Evolutionary conservation across 1,139 yeast species (phyloP).

Genomic region (Yamadazyma siamensis): DNA sequence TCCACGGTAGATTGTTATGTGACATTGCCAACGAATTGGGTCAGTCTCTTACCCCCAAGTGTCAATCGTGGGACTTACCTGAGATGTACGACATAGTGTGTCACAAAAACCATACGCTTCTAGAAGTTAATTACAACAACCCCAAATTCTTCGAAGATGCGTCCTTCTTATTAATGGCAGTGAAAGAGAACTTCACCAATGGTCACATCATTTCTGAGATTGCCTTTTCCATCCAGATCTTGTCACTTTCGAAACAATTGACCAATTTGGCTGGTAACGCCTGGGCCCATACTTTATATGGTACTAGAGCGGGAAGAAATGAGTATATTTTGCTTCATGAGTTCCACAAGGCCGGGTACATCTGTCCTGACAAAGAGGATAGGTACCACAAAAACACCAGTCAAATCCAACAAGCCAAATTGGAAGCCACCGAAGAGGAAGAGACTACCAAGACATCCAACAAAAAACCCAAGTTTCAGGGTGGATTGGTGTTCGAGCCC

Average conservation of each 20-base stretch:
- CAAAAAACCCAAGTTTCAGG: conserved; percentile 83
- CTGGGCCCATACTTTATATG: conserved; percentile 92
- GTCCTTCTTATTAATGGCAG: conserved; percentile 60
- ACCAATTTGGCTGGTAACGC: conserved; percentile 96
- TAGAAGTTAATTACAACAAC: conserved; percentile 72
- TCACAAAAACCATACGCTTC: conserved; percentile 54
- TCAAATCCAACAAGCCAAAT: conserved; percentile 34
- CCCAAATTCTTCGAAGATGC: conserved; percentile 69
- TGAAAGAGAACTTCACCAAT: conserved; percentile 65
- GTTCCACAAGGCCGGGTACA: conserved; percentile 73
- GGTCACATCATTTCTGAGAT: conserved; percentile 74
- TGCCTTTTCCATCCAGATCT: conserved; percentile 78
- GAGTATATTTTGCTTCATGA: conserved; percentile 93
- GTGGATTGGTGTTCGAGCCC: conserved; percentile 97
- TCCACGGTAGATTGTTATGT: conserved; percentile 85
- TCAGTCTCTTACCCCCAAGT: conserved; percentile 82
- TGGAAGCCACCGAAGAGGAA: conserved; percentile 44
- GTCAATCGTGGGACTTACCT: conserved; percentile 93
- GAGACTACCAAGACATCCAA: conserved; percentile 50
- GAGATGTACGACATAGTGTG: conserved; percentile 87
- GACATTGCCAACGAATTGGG: conserved; percentile 96
- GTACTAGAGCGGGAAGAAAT: conserved; percentile 95
- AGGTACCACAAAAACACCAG: conserved; percentile 43
- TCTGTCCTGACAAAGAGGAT: conserved; percentile 85
- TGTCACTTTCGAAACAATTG: conserved; percentile 85